Conservation (phyloP, 306 rosid species). For the Vicia sativa region DNA sequence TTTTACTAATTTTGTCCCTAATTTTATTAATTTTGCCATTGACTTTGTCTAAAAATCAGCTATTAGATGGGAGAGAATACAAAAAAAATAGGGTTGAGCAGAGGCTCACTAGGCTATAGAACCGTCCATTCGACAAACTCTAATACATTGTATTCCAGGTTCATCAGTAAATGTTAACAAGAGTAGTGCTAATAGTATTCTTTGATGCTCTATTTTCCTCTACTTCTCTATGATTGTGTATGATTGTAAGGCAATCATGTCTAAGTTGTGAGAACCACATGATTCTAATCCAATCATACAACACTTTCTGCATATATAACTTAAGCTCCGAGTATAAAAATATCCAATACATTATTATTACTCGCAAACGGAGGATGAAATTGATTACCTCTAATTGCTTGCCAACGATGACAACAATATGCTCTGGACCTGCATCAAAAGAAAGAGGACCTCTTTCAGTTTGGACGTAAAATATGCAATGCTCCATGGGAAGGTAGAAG, state of each 20-base stretch:
- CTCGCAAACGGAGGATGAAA: neutral
- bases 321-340: neutral
- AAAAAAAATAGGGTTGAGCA: too few relatives aligned
- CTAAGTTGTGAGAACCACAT: neutral
- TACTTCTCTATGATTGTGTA: too few relatives aligned
- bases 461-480: slow-evolving; percentile 54
- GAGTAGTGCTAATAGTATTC: too few relatives aligned
- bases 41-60: too few relatives aligned
- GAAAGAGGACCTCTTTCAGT: slow-evolving; percentile 51
- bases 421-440: slow-evolving; percentile 66
- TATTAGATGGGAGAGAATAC: too few relatives aligned
- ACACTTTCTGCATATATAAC: neutral
- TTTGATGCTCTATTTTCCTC: too few relatives aligned
- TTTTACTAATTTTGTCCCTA: too few relatives aligned
- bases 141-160: too few relatives aligned
- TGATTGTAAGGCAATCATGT: neutral
- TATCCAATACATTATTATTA: neutral
- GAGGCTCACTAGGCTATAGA: too few relatives aligned
- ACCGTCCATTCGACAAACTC: too few relatives aligned
- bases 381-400: slow-evolving; percentile 68
- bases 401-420: slow-evolving; percentile 67
- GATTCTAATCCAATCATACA: neutral
- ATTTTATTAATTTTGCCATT: too few relatives aligned
- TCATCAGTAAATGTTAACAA: too few relatives aligned
- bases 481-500: slow-evolving; percentile 69